These are phyloP conservation scores for Coniochaeta ligniaria DNA, from an alignment of 2,329 filamentous ascomycete species.

Conservation along the genomic window DNA sequence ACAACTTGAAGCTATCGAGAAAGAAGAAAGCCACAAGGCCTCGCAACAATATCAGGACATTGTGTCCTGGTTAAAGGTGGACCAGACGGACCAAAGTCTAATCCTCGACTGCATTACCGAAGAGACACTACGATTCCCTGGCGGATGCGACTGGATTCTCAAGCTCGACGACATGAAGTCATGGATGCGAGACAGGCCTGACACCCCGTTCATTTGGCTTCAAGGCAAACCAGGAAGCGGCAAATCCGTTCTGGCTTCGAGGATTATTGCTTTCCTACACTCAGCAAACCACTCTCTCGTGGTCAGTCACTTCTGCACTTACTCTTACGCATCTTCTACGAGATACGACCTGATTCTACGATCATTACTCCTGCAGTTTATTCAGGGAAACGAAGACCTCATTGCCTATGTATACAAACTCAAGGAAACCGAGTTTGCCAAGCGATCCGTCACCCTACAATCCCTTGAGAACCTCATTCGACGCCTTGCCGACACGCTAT, in stretches of 20 bases:
- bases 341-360: conserved; percentile 23
- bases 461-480: conserved; percentile 16
- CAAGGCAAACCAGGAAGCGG: conserved; percentile 26
- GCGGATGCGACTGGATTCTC: conserved; percentile 26
- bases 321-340: conserved; percentile 20
- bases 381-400: conserved; percentile 16
- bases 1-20: conserved; percentile 9
- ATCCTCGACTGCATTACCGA: conserved; percentile 19
- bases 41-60: conserved; percentile 17
- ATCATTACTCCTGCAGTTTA: conserved; percentile 22
- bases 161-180: conserved; percentile 16
- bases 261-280: conserved; percentile 21
- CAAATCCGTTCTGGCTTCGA: conserved; percentile 25
- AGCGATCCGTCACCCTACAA: conserved; percentile 8
- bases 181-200: conserved; percentile 15
- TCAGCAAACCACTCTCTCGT: conserved; percentile 9
- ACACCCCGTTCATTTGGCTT: conserved; percentile 19
- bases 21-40: conserved; percentile 14
- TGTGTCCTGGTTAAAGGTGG: conserved; percentile 19
- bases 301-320: conserved; percentile 25
- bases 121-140: conserved; percentile 18
- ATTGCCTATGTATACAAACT: conserved; percentile 16
- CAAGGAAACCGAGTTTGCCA: conserved; percentile 13
- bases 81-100: conserved; percentile 21
- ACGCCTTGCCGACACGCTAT: conserved; percentile 7